Percentiles rank a stretch among this genome's conserved stretches.
These are phyloP conservation scores for Juglanconis sp. DNA, from an alignment of 2,329 filamentous ascomycete species.

Conservation along the genomic window DNA sequence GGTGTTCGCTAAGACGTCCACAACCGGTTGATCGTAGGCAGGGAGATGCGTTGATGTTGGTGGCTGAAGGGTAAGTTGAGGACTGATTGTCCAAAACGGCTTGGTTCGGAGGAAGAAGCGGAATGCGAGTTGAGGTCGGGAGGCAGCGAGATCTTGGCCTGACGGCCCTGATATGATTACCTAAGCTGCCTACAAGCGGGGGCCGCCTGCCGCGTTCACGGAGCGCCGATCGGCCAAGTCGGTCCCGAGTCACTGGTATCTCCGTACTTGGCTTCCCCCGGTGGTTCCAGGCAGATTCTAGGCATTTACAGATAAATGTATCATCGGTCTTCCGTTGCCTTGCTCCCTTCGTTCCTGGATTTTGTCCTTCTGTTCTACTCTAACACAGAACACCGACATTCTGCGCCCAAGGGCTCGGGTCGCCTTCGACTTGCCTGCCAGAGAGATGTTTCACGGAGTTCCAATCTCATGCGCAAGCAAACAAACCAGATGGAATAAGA, in stretches of 20 bases:
- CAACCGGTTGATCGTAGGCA: constrained; percentile 13
- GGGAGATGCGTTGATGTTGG: not conserved
- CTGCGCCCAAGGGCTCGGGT: too few relatives aligned
- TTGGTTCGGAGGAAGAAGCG: constrained; percentile 15
- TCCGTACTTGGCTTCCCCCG: not conserved
- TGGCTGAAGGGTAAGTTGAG: constrained; percentile 1
- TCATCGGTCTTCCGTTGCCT: too few relatives aligned
- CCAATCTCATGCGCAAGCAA: too few relatives aligned
- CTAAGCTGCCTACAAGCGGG: not conserved
- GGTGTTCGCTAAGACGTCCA: constrained; percentile 14
- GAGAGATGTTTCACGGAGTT: too few relatives aligned
- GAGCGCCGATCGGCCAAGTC: too few relatives aligned
- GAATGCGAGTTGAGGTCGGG: constrained; percentile 5
- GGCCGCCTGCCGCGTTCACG: not conserved
- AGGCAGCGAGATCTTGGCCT: not conserved
- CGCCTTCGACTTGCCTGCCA: too few relatives aligned
- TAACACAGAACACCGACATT: too few relatives aligned
- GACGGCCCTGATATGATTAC: not conserved
- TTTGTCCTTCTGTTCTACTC: too few relatives aligned
- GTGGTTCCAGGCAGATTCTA: not conserved
- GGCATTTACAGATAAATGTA: too few relatives aligned
- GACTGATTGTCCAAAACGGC: constrained; percentile 12
- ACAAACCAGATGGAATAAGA: too few relatives aligned
- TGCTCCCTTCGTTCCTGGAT: too few relatives aligned
- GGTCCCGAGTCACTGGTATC: too few relatives aligned